Evolutionary conservation across 768 basidiomycete genomes (phyloP), one percentile per base, ranked within the genome.

Genomic region (Mycena filopes): DNA sequence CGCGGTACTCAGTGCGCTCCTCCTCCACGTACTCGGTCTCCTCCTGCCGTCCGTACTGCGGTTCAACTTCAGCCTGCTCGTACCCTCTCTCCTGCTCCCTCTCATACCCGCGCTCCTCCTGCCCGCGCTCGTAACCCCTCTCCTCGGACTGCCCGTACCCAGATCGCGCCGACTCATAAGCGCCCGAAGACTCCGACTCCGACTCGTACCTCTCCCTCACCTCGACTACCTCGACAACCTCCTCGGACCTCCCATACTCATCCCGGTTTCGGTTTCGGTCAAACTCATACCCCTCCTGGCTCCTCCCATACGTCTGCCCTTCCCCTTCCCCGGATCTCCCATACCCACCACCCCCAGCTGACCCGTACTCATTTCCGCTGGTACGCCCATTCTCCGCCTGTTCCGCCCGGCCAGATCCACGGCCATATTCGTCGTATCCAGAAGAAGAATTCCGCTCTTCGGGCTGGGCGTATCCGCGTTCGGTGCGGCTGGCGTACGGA

Each of bases 61-160:
- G 26, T 28, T 21, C 46, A 43, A 12, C 50, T n/a, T n/a, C n/a
- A 31, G 38, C 54, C 38, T n/a, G n/a, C n/a, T n/a, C 51, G 26
- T 60, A 45, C 41, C 45, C 40, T 40, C 49, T 53, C 42, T 51
- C 53, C 60, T 55, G 25, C 43, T 29, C 10, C 60, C 23, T n/a
- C 2, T 43, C 60, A 54, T 61, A 61, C 51, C 60, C 60, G 18
- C 43, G 47, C 48, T 36, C 45, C 6, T 50, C 49, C n/a, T 40
- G 60, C 33, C 46, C 54, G 38, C 54, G 56, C 47, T 28, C 47
- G 20, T 56, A 56, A 40, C 45, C 51, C 40, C 55, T 43, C 43
- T 68, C 72, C 48, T 73, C 67, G 50, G 47, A 49, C 48, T 49
- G 56, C 46, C 47, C 53, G 29, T 63, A 55, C n/a, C 56, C 66